A percentile compares a stretch with the other conserved stretches of the same genome.
Evolutionary conservation across 768 basidiomycete genomes (phyloP).

Genomic region (button mushroom (Agaricus bisporus)): DNA sequence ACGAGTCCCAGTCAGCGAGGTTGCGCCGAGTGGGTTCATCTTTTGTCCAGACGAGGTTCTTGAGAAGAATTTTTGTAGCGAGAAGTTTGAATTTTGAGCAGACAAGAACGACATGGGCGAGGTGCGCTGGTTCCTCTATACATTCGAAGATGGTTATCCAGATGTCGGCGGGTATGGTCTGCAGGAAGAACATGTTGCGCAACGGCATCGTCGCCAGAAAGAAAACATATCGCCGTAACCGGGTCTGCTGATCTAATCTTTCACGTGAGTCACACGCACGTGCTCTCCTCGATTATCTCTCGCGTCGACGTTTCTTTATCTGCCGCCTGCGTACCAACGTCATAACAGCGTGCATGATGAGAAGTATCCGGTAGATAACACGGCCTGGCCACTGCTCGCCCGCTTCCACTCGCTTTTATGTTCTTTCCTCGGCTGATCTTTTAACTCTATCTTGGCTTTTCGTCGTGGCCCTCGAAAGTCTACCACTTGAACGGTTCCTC

Average conservation of each 20-base stretch:
- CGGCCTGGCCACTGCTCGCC: neutral
- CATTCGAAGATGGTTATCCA: constrained; percentile 25
- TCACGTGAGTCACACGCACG: neutral
- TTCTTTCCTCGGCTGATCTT: neutral
- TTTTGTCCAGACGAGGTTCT: constrained; percentile 21
- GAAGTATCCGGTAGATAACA: neutral
- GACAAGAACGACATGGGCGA: constrained; percentile 17
- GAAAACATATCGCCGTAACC: constrained; percentile 11
- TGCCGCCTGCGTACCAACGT: neutral
- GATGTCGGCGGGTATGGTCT: constrained; percentile 22
- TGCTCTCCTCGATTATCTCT: neutral
- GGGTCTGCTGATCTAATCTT: constrained; percentile 9
- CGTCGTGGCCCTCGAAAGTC: too few relatives aligned
- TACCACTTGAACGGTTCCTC: too few relatives aligned
- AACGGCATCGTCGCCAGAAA: constrained; percentile 5
- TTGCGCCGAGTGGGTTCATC: constrained; percentile 15
- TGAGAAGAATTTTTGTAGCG: constrained; percentile 19
- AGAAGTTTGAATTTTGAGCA: constrained; percentile 20
- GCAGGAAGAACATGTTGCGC: constrained; percentile 11
- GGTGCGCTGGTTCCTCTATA: constrained; percentile 14
- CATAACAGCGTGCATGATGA: constrained; percentile 1
- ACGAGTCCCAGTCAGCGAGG: constrained; percentile 18
- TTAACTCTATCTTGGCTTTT: too few relatives aligned
- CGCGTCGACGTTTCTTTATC: too few relatives aligned
- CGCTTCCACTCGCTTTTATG: neutral